Base-by-base conservation (phyloP, 2,329 filamentous ascomycete species). In the Cladophialophora immunda region DNA sequence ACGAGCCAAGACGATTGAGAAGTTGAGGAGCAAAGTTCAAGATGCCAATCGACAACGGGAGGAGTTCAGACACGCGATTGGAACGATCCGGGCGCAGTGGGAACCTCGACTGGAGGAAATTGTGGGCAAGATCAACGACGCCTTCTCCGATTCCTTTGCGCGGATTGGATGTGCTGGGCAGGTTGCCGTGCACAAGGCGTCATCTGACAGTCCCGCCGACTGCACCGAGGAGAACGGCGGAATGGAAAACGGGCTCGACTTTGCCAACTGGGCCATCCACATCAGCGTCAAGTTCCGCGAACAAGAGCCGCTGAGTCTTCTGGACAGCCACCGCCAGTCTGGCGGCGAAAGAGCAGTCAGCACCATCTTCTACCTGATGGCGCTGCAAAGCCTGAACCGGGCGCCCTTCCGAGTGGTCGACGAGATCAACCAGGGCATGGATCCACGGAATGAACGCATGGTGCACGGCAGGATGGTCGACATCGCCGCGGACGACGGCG, bases 371-470 rank as follows among this genome's bases (percentile, higher is more conserved):
- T 99, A 96, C 81, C 92, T 99, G 64, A 98, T 99, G 94, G 93
- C 95, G 4, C 87, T 99, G 29, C 95, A 99, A 78, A 92, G 92
- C 58, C 89, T 99, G 74, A 94, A 95, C 17, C 91, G 93, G 74
- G 93, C 94, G 3, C 95, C 95, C 0, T 99, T 99, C 86, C 93
- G 95, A 60, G 94, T 99, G 58, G 95, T 99, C 66, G 95, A 99
- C 80, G 95, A 99, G 82, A 99, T 99, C 84, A 99, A 99, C 77
- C 95, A 99, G 81, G 95, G 95, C 72, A 99, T 99, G 95, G 95
- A 99, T 78, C 95, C 94, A 52, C 90, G 95, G 74, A 99, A 99
- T 80, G 95, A 99, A 81, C 92, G 95, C 73, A 96, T 97, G 88
- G 94, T 99, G 17, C 95, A 99, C 81, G 93, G 94, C 77, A 92